A percentile compares a stretch with the other conserved stretches of the same genome.
Evolutionary conservation across 768 basidiomycete genomes (phyloP).

Genomic region (Phlegmacium glaucopus): DNA sequence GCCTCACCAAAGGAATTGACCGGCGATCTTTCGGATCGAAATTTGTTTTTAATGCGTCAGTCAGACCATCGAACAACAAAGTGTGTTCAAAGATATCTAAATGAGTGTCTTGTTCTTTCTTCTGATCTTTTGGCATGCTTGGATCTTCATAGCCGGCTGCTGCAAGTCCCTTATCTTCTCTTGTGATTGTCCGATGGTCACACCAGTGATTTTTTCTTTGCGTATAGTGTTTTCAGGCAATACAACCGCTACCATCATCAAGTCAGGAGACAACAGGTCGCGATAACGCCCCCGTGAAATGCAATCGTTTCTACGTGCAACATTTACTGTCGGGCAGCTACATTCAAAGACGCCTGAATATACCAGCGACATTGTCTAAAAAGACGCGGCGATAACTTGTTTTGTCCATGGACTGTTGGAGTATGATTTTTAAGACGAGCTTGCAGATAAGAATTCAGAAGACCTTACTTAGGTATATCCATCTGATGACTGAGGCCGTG

Average conservation of each 20-base stretch:
- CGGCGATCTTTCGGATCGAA: constrained; percentile 53
- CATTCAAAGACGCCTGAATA: constrained; percentile 3
- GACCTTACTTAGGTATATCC: constrained; percentile 61
- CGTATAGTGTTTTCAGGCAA: constrained; percentile 42
- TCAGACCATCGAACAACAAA: constrained; percentile 39
- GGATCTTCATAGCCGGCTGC: constrained; percentile 67
- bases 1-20: constrained; percentile 53
- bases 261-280: constrained; percentile 50
- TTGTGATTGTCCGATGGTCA: constrained; percentile 56
- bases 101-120: constrained; percentile 32
- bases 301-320: constrained; percentile 60
- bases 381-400: constrained; percentile 56
- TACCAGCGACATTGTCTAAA: constrained; percentile 63
- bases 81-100: constrained; percentile 61
- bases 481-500: constrained; percentile 66
- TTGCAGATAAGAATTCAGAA: not conserved
- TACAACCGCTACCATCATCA: constrained; percentile 40
- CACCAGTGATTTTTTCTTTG: constrained; percentile 38
- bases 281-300: constrained; percentile 66
- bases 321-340: not conserved
- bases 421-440: not conserved
- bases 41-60: constrained; percentile 40
- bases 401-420: constrained; percentile 44
- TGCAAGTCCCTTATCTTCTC: constrained; percentile 63
- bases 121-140: constrained; percentile 37